Conservation (phyloP, 257 asterid genomes). For the Solanum commersonii region DNA sequence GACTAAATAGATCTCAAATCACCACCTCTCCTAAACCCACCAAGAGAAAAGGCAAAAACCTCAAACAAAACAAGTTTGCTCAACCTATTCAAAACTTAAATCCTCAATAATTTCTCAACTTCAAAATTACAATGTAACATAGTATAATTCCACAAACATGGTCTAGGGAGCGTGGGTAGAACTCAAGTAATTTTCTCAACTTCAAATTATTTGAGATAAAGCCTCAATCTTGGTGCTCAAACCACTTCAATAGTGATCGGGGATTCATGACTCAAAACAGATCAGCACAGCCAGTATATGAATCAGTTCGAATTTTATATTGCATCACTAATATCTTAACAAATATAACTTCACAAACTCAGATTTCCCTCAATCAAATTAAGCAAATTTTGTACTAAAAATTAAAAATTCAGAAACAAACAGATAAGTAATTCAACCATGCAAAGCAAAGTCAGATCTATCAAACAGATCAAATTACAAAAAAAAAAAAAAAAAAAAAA, state of each 20-base stretch:
- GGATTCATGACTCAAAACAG: background rate
- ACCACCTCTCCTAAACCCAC: background rate
- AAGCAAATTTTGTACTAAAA: background rate
- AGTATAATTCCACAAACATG: background rate
- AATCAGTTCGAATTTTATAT: background rate
- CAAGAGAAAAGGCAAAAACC: background rate
- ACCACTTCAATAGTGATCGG: background rate
- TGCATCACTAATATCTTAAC: too few relatives aligned
- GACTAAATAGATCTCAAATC: background rate
- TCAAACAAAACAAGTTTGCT: background rate
- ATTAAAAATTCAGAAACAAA: background rate
- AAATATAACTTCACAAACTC: background rate
- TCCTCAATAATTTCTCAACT: background rate
- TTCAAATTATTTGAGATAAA: background rate
- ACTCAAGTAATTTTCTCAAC: background rate
- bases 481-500: background rate
- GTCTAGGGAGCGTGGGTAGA: background rate
- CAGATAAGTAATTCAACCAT: background rate
- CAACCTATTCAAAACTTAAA: background rate
- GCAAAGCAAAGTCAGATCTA: background rate
- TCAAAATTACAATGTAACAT: background rate
- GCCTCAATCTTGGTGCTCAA: background rate
- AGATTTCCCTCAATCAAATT: background rate
- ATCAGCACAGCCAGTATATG: background rate
- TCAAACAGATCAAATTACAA: background rate